Evolutionary conservation across 2,329 filamentous ascomycete species (phyloP).

Genomic region (Boeremia lycopersici): DNA sequence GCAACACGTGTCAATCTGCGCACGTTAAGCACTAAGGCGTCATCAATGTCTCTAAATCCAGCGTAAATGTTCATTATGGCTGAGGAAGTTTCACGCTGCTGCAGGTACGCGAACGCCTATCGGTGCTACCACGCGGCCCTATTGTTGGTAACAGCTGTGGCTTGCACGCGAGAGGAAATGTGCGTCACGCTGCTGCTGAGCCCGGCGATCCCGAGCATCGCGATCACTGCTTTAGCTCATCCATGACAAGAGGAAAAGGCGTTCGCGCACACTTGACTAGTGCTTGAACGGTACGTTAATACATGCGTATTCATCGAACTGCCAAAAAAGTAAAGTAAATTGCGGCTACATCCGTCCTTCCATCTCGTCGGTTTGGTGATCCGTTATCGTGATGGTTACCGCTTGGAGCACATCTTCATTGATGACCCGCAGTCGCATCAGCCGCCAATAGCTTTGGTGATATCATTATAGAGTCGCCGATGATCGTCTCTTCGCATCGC

Average conservation of each 20-base stretch:
- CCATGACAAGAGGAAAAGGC: not conserved
- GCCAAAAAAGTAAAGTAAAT: not conserved
- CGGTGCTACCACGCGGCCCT: slow-evolving; percentile 18
- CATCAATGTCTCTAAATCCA: slow-evolving; percentile 4
- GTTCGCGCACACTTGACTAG: not conserved
- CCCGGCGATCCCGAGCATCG: slow-evolving; percentile 35
- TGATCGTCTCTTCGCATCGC: not conserved
- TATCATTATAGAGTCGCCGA: not conserved
- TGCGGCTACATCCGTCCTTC: not conserved
- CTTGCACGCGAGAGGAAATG: slow-evolving; percentile 31
- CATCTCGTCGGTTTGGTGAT: not conserved
- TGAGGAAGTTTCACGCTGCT: slow-evolving; percentile 25
- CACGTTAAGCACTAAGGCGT: not conserved
- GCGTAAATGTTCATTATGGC: not conserved
- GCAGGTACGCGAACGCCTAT: slow-evolving; percentile 41
- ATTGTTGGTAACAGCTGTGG: slow-evolving; percentile 21
- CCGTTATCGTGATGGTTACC: not conserved
- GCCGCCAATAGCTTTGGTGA: not conserved
- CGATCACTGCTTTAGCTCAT: slow-evolving; percentile 3
- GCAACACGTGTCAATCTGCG: not conserved
- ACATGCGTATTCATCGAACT: not conserved
- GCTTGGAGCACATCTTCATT: not conserved
- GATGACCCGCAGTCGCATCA: not conserved
- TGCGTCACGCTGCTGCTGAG: slow-evolving; percentile 32
- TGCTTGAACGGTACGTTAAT: slow-evolving; percentile 1